Evolutionary conservation across 202 grass and related monocot genomes (phyloP).

Genomic region (Musa balbisiana): DNA sequence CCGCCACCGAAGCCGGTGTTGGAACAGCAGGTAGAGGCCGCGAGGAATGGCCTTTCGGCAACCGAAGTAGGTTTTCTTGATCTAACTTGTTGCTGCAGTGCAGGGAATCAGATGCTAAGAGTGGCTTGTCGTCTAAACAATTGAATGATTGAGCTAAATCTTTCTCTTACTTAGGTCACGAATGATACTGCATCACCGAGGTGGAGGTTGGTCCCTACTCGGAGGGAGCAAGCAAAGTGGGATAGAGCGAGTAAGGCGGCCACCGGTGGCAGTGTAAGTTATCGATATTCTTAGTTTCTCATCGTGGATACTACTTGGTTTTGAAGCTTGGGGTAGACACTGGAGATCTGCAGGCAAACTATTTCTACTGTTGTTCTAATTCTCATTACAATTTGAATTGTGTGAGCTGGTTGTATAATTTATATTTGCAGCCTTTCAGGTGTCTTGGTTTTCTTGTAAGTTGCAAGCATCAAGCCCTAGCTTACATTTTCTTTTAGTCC

Average conservation of each 20-base stretch:
- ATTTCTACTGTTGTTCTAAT: too few relatives aligned
- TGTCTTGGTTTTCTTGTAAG: not conserved
- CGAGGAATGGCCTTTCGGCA: constrained; percentile 48
- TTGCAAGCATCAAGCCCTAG: not conserved
- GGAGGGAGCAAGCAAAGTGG: constrained; percentile 79
- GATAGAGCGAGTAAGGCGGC: constrained; percentile 63
- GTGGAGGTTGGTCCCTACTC: constrained; percentile 90
- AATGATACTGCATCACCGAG: constrained; percentile 36
- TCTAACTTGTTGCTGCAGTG: constrained; percentile 9
- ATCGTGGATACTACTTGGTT: not conserved
- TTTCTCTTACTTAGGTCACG: constrained; percentile 26
- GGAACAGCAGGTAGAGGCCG: constrained; percentile 67
- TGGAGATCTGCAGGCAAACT: not conserved
- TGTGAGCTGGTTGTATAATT: not conserved
- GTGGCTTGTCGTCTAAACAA: constrained; percentile 2
- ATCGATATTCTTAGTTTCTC: not conserved
- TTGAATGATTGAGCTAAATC: constrained; percentile 13
- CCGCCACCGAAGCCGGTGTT: constrained; percentile 61
- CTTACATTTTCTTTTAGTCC: not conserved
- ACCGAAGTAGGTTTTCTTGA: constrained; percentile 34
- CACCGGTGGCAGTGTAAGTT: constrained; percentile 41
- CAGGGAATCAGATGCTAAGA: constrained; percentile 6
- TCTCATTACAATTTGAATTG: not conserved
- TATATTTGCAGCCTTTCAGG: not conserved
- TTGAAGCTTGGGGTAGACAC: not conserved